Base-by-base conservation (phyloP, 2,329 filamentous ascomycete genomes). In the Nigrospora oryzae region DNA sequence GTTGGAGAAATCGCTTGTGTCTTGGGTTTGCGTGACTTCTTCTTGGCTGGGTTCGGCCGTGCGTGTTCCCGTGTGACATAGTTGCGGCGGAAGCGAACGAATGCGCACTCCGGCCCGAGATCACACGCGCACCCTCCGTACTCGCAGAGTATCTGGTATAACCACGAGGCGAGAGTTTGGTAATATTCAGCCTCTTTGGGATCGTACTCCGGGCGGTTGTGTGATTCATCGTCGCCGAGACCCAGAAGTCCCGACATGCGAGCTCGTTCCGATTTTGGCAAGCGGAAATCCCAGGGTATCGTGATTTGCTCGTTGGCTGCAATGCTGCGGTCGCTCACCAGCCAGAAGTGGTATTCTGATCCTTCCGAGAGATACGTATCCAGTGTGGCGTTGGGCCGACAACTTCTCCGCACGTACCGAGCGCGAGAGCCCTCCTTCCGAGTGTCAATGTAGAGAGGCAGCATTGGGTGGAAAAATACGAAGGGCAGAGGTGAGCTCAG, bases 381-480 rank as follows among this genome's bases (percentile, higher is more conserved):
- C 55, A 97, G 72, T 31, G 79, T 76, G n/a, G 93, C 81, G 58
- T 97, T 98, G 1, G 93, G 88, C 49, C 79, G 81, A 68, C 93
- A 98, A 56, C 93, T 97, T 52, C 91, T 81, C 46, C 93, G 81
- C n/a, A 94, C 82, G 60, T 93, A 96, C 38, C 93, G 86, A 46
- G 93, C 82, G 33, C 81, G 70, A 5, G 88, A 95, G 17, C 91
- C 93, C 67, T 95, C 89, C 60, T 79, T 80, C 48, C 93, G 78
- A 11, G 90, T 93, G 63, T 62, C 93, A 57, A 98, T 93, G 66
- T 90, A 95, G 12, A 98, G 77, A 0, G 91, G 91, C 10, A 97
- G 78, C 47, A 83, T 76, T 1, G 89, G 88, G 57, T 94, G 90
- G 64, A 97, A 91, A 60, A 90, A 88, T 19, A 91, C 85, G 55